Evolutionary conservation across 768 basidiomycete genomes (phyloP).

Genomic region (Russula lepida): DNA sequence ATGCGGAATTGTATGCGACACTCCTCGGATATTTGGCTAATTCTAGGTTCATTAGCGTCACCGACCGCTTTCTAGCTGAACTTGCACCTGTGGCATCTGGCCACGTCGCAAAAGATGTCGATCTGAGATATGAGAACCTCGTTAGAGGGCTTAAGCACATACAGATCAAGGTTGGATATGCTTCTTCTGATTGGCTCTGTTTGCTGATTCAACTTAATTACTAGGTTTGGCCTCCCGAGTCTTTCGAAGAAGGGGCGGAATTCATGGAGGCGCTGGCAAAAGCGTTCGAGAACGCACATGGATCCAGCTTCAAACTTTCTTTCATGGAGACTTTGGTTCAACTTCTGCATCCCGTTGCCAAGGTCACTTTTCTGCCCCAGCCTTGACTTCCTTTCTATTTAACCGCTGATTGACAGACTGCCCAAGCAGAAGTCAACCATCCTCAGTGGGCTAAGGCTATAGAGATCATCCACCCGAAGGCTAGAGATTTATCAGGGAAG

Average conservation of each 20-base stretch:
- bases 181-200: neutral
- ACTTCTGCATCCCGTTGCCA: conserved; percentile 79
- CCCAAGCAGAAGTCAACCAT: conserved; percentile 92
- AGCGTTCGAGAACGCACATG: conserved; percentile 78
- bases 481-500: conserved; percentile 77
- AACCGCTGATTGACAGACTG: conserved; percentile 45
- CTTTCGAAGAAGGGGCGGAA: conserved; percentile 89
- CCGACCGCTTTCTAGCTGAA: conserved; percentile 81
- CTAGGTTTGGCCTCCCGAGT: conserved; percentile 88
- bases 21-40: conserved; percentile 80
- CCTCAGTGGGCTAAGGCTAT: conserved; percentile 92
- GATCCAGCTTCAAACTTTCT: conserved; percentile 68
- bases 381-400: neutral
- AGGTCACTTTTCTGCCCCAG: conserved; percentile 38
- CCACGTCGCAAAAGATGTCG: conserved; percentile 71
- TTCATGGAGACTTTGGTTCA: conserved; percentile 77
- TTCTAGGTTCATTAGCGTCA: conserved; percentile 85
- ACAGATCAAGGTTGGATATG: conserved; percentile 57
- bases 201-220: neutral
- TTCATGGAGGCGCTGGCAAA: conserved; percentile 80
- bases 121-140: conserved; percentile 77
- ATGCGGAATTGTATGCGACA: conserved; percentile 75
- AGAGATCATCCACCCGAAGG: conserved; percentile 73
- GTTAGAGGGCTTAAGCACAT: conserved; percentile 75
- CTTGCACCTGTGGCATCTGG: conserved; percentile 65